Evolutionary conservation across 2,329 filamentous ascomycete species (phyloP), one percentile per base, ranked within the genome.

Genomic region (Ophiostoma ips): DNA sequence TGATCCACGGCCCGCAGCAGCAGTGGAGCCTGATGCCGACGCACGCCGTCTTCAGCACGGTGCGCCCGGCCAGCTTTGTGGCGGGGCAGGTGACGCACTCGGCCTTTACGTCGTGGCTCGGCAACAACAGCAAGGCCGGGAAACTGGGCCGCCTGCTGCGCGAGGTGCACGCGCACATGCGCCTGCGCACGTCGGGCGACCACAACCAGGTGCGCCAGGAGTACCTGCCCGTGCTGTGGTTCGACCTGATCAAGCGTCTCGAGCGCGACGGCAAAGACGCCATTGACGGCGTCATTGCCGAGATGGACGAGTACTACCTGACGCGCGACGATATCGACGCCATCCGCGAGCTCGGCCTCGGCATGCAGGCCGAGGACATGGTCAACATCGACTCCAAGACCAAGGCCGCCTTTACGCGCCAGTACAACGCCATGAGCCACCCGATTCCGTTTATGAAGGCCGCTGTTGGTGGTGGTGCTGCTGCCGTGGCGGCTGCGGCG

Each of bases 1-100:
- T 98, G 90, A 98, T 98, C 53, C 92, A 98, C 64, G 92, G 92
- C 24, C 87, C 87, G 41, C 92, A 98, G 62, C 92, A 98, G 63
- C 92, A 98, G 55, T 98, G 92, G 92, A 92, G 86, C 61, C 69
- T 98, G 54, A 98, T 98, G 92, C 92, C 92, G 13, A 84, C 87
- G 1, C 92, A 98, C 65, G 92, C 89, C 24, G 76, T 95, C 36
- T 95, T 96, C 69, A 95, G 89, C 62, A 94, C 94, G 50, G 90
- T 98, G 21, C 76, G 86, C 24, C 92, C 92, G 5, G 83, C 92
- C 8, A 95, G 87, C 64, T 95, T 84, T 61, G 73, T 92, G 11
- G 78, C 87, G 47, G 92, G 92, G 37, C 83, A 83, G 58, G 77
- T 94, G 58, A 73, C 78, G 55, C 77, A 77, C 3, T 84, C 87